Conservation (phyloP, 106 monocot genomes). For the Apostasia ramifera region DNA sequence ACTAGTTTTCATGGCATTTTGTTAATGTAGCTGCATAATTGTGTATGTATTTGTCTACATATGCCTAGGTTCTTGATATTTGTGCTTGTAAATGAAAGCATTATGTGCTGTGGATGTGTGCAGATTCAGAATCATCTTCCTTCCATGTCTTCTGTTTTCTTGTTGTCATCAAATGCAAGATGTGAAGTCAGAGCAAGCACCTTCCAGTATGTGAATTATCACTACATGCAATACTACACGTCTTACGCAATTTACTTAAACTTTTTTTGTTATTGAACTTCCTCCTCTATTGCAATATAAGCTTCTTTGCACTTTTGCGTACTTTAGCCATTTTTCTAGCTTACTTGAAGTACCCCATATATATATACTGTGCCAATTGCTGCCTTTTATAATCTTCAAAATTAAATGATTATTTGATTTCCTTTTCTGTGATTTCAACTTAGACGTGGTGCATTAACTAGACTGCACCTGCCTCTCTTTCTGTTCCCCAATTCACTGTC, state of each 20-base stretch:
- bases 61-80: neutral
- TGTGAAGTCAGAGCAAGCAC: constrained; percentile 27
- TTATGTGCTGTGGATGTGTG: constrained; percentile 4
- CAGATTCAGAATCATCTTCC: constrained; percentile 33
- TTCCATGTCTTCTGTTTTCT: constrained; percentile 9
- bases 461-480: no score
- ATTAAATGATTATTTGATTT: no score
- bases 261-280: neutral
- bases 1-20: no score
- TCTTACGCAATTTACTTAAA: neutral
- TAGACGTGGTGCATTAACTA: no score
- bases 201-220: constrained; percentile 12
- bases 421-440: no score
- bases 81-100: neutral
- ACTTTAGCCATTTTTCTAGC: neutral
- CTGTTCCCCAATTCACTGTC: no score
- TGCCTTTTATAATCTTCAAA: no score
- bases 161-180: constrained; percentile 11
- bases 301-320: no score
- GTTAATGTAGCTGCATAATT: no score
- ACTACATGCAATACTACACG: neutral
- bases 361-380: no score
- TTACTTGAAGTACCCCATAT: neutral
- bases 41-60: no score
- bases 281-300: neutral